Base-by-base conservation (phyloP, 2,329 filamentous ascomycete species). In the Cytospora piceae region DNA sequence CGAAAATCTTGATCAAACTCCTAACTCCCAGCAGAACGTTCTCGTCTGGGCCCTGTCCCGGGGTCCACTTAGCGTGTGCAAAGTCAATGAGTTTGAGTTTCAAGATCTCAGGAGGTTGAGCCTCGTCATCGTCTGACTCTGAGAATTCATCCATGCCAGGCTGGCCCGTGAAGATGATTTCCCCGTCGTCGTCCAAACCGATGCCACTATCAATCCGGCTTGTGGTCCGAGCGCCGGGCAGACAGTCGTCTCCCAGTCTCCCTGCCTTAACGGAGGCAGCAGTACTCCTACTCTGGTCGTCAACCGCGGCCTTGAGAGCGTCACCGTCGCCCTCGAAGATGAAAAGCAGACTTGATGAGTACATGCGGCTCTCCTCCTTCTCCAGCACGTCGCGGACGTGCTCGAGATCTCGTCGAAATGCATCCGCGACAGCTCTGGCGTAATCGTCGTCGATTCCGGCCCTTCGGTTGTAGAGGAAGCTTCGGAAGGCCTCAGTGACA, bases 71-170 rank as follows among this genome's bases (percentile, higher is more conserved):
- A 14, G 95, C 95, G 77, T 99, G 95, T 1, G 95, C 95, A 82
- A 99, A 99, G 76, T 99, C 95, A 71, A 99, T 99, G 69, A 99
- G 83, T 74, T 94, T 95, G 58, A 97, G 83, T 15, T 87, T 85
- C 72, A 90, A 92, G 53, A 96, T 86, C 71, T 89, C 89, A 0
- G 90, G 90, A 67, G 79, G 74, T 60, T 85, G 81, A 55, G 82
- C 79, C 3, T 87, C 84, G 1, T 88, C 84, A 0, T 87, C 84
- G 2, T 80, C 81, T 0, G 82, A 80, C 1, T 82, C 80, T 2
- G 81, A 81, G 0, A 80, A 77, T 1, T 76, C 74, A 0, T 78
- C 77, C 49, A 76, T 76, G 15, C 32, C 58, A 69, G 42, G 37
- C 54, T 70, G 29, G n/a, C 22, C 52, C 14, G 73, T 66, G 52